Evolutionary conservation across 202 grass and related monocot species (phyloP).

Genomic region (Brachypodium distachyon): DNA sequence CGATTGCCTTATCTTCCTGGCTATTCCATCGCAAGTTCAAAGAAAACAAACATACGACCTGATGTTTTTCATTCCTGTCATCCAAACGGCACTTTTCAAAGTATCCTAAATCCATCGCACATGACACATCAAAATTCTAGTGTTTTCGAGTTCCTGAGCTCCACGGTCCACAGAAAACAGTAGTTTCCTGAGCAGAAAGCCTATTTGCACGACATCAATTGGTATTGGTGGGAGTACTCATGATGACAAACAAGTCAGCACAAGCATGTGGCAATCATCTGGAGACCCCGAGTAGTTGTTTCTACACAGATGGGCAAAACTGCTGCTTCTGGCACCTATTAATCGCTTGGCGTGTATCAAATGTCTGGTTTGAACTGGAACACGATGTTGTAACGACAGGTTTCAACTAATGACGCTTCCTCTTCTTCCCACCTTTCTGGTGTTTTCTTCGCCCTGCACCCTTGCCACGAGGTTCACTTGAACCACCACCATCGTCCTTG

Average conservation of each 20-base stretch:
- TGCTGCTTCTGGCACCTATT: not conserved
- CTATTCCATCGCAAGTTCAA: too few relatives aligned
- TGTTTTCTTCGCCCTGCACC: conserved; percentile 13
- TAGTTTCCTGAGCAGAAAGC: too few relatives aligned
- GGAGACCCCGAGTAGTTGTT: not conserved
- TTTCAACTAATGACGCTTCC: conserved; percentile 18
- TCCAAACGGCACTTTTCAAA: too few relatives aligned
- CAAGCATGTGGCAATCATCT: not conserved
- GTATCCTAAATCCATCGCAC: too few relatives aligned
- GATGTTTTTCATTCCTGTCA: too few relatives aligned
- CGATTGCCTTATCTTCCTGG: too few relatives aligned
- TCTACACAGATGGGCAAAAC: not conserved
- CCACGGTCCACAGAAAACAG: too few relatives aligned
- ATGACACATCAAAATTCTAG: too few relatives aligned
- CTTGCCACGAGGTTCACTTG: not conserved
- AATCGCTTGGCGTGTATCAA: not conserved
- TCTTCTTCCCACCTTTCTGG: conserved; percentile 27
- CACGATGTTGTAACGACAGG: not conserved
- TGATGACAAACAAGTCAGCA: not conserved
- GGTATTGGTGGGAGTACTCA: too few relatives aligned
- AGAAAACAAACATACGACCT: too few relatives aligned
- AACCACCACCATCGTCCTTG: conserved; percentile 10
- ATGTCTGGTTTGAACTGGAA: not conserved
- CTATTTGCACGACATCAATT: too few relatives aligned
- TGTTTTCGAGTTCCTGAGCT: too few relatives aligned